Evolutionary conservation across 2,329 filamentous ascomycete species (phyloP).

Genomic region (Calonectria hongkongensis): DNA sequence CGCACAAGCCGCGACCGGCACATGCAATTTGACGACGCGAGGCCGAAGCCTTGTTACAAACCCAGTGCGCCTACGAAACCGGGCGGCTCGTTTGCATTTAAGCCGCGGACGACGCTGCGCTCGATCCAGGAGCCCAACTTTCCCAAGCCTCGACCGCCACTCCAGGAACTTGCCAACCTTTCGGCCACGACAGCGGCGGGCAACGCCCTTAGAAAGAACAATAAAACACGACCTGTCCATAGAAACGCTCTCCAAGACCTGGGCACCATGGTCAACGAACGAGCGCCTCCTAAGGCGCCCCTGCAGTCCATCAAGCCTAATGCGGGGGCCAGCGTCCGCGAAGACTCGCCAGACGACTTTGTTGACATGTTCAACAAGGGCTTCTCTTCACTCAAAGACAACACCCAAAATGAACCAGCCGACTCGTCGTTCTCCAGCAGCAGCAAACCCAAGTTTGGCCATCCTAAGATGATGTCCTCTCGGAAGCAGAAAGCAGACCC

Average conservation of each 20-base stretch:
- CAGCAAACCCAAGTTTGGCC: slow-evolving; percentile 58
- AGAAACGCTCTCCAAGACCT: slow-evolving; percentile 46
- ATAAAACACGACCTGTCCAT: slow-evolving; percentile 35
- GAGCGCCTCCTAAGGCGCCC: slow-evolving; percentile 66
- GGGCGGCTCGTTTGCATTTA: slow-evolving; percentile 50
- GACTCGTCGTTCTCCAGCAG: slow-evolving; percentile 41
- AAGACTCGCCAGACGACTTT: slow-evolving; percentile 58
- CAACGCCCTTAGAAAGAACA: slow-evolving; percentile 18
- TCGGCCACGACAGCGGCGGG: slow-evolving; percentile 16
- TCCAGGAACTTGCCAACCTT: slow-evolving; percentile 19
- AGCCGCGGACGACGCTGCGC: slow-evolving; percentile 44
- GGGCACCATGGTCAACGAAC: slow-evolving; percentile 68
- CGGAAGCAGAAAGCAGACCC: slow-evolving; percentile 74
- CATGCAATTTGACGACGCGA: slow-evolving; percentile 39
- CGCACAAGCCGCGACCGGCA: slow-evolving; percentile 42
- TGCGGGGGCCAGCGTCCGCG: slow-evolving; percentile 53
- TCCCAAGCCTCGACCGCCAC: slow-evolving; percentile 38
- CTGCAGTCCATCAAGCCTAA: slow-evolving; percentile 62
- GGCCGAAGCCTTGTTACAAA: slow-evolving; percentile 32
- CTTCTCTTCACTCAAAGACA: slow-evolving; percentile 53
- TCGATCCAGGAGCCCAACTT: slow-evolving; percentile 48
- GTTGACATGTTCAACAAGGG: slow-evolving; percentile 57
- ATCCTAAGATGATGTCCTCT: slow-evolving; percentile 68
- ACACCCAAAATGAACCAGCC: slow-evolving; percentile 43
- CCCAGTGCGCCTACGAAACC: slow-evolving; percentile 36